Conservation (phyloP, 2,329 filamentous ascomycete genomes). For the Pezicula radicicola region DNA sequence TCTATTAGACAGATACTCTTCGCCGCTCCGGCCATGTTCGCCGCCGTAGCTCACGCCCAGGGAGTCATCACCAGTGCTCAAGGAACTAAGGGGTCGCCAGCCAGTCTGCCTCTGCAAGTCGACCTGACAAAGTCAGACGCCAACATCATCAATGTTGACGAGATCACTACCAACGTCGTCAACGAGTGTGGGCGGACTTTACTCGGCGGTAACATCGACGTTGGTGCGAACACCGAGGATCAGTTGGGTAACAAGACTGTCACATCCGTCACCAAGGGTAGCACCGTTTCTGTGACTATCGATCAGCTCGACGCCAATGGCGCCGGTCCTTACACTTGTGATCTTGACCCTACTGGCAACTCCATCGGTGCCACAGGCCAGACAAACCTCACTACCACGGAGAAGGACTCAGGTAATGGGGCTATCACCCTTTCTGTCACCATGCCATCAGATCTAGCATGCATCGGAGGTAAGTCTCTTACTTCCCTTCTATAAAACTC, state of each 20-base stretch:
- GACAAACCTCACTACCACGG: constrained; percentile 27
- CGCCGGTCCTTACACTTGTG: constrained; percentile 20
- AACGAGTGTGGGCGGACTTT: constrained; percentile 40
- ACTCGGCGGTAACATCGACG: constrained; percentile 35
- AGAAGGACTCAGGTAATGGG: constrained; percentile 30
- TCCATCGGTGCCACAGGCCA: constrained; percentile 24
- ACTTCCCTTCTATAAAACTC: background rate
- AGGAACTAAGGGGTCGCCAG: constrained; percentile 8
- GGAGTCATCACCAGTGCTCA: constrained; percentile 11
- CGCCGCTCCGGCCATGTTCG: constrained; percentile 3
- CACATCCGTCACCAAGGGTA: constrained; percentile 12
- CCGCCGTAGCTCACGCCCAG: constrained; percentile 8
- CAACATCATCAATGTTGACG: constrained; percentile 36
- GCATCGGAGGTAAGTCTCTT: constrained; percentile 3
- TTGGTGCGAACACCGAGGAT: constrained; percentile 10
- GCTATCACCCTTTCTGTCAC: constrained; percentile 29
- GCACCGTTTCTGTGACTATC: constrained; percentile 10
- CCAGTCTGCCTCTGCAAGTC: constrained; percentile 8
- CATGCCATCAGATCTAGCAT: constrained; percentile 7
- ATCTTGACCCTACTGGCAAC: constrained; percentile 10
- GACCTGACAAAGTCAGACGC: constrained; percentile 25
- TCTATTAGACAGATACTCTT: constrained; percentile 7
- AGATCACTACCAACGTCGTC: constrained; percentile 16
- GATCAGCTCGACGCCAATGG: constrained; percentile 29
- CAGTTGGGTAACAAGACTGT: constrained; percentile 5